Base-by-base conservation (phyloP, 2,329 filamentous ascomycete species). In the Epichloe festucae region DNA sequence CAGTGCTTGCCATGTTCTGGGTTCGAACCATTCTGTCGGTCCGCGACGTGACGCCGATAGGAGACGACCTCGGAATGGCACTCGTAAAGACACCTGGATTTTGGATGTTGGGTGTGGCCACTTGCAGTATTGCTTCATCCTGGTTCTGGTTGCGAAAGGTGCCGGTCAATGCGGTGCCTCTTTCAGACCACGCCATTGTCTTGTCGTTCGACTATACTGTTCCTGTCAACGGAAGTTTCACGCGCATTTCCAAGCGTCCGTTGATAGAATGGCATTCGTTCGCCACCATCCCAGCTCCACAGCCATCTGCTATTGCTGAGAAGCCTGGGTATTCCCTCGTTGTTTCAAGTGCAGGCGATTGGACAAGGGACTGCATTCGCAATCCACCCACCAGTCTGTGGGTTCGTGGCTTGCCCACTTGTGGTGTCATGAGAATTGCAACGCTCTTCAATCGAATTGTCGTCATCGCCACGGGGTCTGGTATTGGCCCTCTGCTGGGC, bases 181-280 rank as follows among this genome's bases (percentile, higher is more conserved):
- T 93, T 17, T 91, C 87, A 0, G 64, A 75, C 21, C 87, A 90
- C 67, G 87, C 86, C 40, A 70, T 87, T 34, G 78, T 82, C 41
- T 76, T 93, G 19, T 78, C 84, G 62, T 85, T 89, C 60, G 71
- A 74, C 60, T 82, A 85, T 66, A 75, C 77, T 17, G 73, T 76
- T 21, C 78, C 81, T 8, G 72, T 76, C 49, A 70, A 69, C 45
- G 68, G 68, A 0, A 68, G 59, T 58, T 70, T 70, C 54, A 68
- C 67, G 3, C 78, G 83, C 41, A 67, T 89, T 23, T 78, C 84
- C 3, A 74, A 76, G 50, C 72, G 73, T 8, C 84, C 85, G 0
- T 70, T 88, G 40, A 67, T 75, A 8, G 85, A 90, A 65, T 87
- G 84, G 74, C 86, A 90, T 67, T 78, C 81, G 0, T 90, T 90